These are phyloP conservation scores for Ophiostoma piceae DNA, from an alignment of 2,329 filamentous ascomycete species.

Conservation along the genomic window DNA sequence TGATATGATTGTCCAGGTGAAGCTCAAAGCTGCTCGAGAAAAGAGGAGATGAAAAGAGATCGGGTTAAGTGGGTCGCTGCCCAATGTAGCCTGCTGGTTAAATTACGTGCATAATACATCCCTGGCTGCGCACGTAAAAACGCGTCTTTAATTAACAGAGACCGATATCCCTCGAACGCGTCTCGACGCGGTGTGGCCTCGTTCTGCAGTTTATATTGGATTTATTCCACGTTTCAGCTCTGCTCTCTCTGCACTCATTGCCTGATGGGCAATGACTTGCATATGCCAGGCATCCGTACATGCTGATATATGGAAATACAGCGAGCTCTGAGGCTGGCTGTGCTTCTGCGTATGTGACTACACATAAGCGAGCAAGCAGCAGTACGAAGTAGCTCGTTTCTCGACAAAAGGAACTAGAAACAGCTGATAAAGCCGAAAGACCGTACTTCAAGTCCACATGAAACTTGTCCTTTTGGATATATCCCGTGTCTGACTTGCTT, in stretches of 20 bases:
- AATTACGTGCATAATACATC: not conserved
- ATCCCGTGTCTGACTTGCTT: not conserved
- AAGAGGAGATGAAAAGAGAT: not conserved
- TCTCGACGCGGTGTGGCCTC: not conserved
- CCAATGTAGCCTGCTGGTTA: not conserved
- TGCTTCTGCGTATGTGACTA: too few relatives aligned
- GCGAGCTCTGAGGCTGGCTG: too few relatives aligned
- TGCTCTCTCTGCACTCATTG: not conserved
- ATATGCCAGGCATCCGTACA: conserved; percentile 3
- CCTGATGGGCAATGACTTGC: not conserved
- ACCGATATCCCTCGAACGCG: not conserved
- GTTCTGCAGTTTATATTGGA: not conserved
- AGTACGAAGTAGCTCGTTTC: too few relatives aligned
- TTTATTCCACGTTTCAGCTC: not conserved
- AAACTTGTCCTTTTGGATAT: not conserved
- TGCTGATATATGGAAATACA: not conserved
- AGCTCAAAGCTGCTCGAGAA: not conserved
- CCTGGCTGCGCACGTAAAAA: conserved; percentile 9
- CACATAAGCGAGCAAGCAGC: not conserved
- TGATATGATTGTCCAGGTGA: too few relatives aligned
- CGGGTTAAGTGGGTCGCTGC: not conserved
- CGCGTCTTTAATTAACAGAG: not conserved
- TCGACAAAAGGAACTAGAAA: not conserved
- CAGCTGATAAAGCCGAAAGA: not conserved
- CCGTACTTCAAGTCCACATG: not conserved